These are phyloP conservation scores for Avena atlantica DNA, from an alignment of 176 grass and related monocot genomes.

Conservation along the genomic window DNA sequence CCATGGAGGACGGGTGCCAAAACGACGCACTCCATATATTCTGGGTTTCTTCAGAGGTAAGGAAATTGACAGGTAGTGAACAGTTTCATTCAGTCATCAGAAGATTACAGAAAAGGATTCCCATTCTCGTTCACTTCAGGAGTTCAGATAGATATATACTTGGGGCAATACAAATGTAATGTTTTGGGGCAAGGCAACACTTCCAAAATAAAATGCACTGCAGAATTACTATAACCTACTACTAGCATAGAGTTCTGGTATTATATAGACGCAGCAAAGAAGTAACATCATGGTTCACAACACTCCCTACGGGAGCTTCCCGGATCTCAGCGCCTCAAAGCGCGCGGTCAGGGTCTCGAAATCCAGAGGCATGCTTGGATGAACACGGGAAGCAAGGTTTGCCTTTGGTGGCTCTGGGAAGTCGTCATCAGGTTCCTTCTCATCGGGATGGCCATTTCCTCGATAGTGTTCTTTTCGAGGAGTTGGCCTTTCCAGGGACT, in stretches of 20 bases:
- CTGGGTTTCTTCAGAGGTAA: too few relatives aligned
- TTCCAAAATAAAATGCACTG: slow-evolving; percentile 37
- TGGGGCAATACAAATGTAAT: not conserved
- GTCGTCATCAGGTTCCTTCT: not conserved
- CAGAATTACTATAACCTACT: not conserved
- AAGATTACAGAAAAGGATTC: not conserved
- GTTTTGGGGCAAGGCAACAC: not conserved
- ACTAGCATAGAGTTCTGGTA: slow-evolving; percentile 23
- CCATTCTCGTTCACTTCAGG: slow-evolving; percentile 7
- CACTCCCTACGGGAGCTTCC: slow-evolving; percentile 47
- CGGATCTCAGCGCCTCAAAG: slow-evolving; percentile 78
- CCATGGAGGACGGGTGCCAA: too few relatives aligned
- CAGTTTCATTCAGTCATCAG: not conserved
- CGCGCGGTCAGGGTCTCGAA: slow-evolving; percentile 85
- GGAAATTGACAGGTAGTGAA: not conserved
- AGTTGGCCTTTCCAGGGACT: slow-evolving; percentile 49
- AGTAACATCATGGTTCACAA: not conserved
- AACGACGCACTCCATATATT: too few relatives aligned
- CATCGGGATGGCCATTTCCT: slow-evolving; percentile 22
- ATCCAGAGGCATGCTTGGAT: slow-evolving; percentile 94
- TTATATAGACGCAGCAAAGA: slow-evolving; percentile 23
- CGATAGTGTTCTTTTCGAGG: slow-evolving; percentile 44
- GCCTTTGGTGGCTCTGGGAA: slow-evolving; percentile 49
- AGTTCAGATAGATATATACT: slow-evolving; percentile 30
- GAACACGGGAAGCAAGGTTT: slow-evolving; percentile 55